Evolutionary conservation across 495 filamentous ascomycete species (phyloP).

Genomic region (Talaromyces nanjingensis): DNA sequence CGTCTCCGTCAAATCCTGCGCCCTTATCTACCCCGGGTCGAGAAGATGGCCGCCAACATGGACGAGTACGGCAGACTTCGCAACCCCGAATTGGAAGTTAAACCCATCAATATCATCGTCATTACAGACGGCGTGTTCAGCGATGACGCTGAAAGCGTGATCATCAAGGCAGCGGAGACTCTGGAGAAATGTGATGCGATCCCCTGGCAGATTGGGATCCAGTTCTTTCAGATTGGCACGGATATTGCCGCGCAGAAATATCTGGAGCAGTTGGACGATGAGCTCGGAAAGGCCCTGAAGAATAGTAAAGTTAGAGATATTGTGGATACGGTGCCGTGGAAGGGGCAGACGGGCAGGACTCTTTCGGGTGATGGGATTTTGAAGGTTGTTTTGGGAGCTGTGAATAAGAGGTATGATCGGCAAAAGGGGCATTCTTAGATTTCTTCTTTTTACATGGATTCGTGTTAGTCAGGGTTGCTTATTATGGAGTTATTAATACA

Average conservation of each 20-base stretch:
- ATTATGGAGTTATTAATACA: not conserved
- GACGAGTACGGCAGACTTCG: conserved; percentile 23
- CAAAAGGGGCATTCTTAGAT: conserved; percentile 6
- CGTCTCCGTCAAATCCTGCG: conserved; percentile 66
- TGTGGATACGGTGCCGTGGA: conserved; percentile 86
- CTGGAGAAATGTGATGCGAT: conserved; percentile 68
- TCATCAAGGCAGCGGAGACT: conserved; percentile 58
- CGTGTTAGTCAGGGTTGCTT: not conserved
- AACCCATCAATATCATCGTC: conserved; percentile 88
- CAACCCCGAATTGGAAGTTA: conserved; percentile 31
- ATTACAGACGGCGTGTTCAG: conserved; percentile 85
- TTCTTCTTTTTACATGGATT: not conserved
- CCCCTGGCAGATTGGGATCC: conserved; percentile 84
- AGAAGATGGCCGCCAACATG: conserved; percentile 33
- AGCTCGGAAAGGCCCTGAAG: conserved; percentile 44
- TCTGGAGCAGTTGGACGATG: conserved; percentile 73
- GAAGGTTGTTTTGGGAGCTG: conserved; percentile 75
- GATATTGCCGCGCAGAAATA: conserved; percentile 58
- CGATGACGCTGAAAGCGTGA: conserved; percentile 71
- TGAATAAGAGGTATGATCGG: conserved; percentile 42
- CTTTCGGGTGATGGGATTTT: conserved; percentile 65
- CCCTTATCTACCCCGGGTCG: conserved; percentile 53
- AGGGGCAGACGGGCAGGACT: conserved; percentile 27
- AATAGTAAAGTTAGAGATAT: conserved; percentile 68
- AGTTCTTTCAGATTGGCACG: conserved; percentile 93